A percentile compares a stretch with the other conserved stretches of the same genome.
phyloP scores from a whole-genome alignment of 208 protist species.

The Crithidia mellificae region DNA sequence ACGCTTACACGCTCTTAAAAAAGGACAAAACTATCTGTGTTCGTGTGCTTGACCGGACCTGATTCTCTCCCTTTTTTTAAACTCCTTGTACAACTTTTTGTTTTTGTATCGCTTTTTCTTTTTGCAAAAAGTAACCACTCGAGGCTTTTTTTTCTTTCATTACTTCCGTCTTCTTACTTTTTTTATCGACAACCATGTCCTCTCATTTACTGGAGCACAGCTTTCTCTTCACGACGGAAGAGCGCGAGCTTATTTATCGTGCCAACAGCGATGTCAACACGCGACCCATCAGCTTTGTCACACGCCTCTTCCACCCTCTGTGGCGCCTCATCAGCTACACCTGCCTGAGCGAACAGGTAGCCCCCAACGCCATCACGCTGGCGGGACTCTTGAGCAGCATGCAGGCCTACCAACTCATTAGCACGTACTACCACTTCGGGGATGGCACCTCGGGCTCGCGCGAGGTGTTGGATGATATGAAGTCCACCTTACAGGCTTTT shows the following conservation, averaged over 20 bases:
- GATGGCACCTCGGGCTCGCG: constrained; percentile 10
- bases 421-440: constrained; percentile 60
- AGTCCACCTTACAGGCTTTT: constrained; percentile 42
- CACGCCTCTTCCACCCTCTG: constrained; percentile 62
- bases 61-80: no score
- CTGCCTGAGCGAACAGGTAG: constrained; percentile 80
- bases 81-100: background rate
- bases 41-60: no score
- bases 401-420: constrained; percentile 87
- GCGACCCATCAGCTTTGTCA: constrained; percentile 74
- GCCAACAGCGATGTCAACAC: constrained; percentile 73
- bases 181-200: constrained; percentile 29
- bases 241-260: constrained; percentile 72
- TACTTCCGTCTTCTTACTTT: background rate
- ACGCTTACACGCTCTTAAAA: no score
- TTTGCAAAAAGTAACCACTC: no score
- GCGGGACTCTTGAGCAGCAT: constrained; percentile 76
- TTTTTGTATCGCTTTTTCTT: no score
- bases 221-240: constrained; percentile 75
- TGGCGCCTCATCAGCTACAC: constrained; percentile 62
- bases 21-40: no score
- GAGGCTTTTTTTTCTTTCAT: no score
- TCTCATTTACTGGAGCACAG: constrained; percentile 70
- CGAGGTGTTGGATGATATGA: constrained; percentile 23
- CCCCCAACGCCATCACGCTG: constrained; percentile 90